Evolutionary conservation across 2,329 filamentous ascomycete species (phyloP), one percentile per base, ranked within the genome.

Genomic region (Pleomassaria siparia): DNA sequence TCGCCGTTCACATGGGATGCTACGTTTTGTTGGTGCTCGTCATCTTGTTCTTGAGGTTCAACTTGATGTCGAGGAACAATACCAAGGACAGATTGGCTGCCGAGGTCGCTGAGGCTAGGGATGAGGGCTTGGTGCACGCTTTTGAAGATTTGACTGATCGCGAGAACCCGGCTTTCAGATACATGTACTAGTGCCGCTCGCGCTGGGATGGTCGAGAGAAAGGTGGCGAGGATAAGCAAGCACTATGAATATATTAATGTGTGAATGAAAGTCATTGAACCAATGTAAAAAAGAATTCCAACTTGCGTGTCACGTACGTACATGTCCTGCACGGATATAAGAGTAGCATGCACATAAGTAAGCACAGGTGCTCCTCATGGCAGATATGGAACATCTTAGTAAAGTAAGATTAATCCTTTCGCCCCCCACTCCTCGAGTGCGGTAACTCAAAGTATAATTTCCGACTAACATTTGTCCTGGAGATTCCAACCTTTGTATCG

Each of bases 1-100:
- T 88, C 50, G 76, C 82, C 5, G 85, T 83, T 1, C 85, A 89
- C 58, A 73, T 89, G 8, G 86, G 82, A 12, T 89, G 86, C 70
- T 89, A 89, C 64, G 71, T 74, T 0, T 70, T 81, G 22, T 74
- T 88, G 20, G 80, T 85, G 1, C 22, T 82, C 3, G 76, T 82
- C 4, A 77, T 87, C 16, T 43, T 83, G 2, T 76, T 72, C 51
- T 72, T 88, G 57, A 74, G 85, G 18, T 84, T 78, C 70, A 77
- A 86, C 50, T 74, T 87, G 13, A 70, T 60, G 7, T 58, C 70
- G 1, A 74, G 86, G 70, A 88, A 88, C 56, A 80, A 74, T 62
- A 79, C 74, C 64, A 80, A 82, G 47, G 81, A 84, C 44, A 66
- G 68, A 3, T 74, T 3, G 72, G 72, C 67, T 0, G 67, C 71